Percentiles rank a stretch among this genome's conserved stretches.
Conservation (phyloP, 2,329 filamentous ascomycete genomes). For the Mycocentrospora acerina region DNA sequence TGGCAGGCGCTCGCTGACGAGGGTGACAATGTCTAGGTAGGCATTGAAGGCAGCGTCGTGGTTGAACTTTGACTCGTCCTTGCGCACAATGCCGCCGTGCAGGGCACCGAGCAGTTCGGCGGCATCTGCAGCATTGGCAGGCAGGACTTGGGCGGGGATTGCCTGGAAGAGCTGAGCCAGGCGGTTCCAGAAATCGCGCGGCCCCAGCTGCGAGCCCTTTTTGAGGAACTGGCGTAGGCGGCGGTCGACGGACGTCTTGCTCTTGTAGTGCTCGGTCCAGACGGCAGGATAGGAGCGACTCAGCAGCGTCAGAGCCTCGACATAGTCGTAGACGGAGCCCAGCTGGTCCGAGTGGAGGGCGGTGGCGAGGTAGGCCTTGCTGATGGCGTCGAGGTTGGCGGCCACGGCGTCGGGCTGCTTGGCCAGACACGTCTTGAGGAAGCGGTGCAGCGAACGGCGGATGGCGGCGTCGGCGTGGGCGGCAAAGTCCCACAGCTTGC, state of each 20-base stretch:
- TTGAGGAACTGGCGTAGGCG: slow-evolving; percentile 72
- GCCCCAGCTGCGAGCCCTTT: slow-evolving; percentile 80
- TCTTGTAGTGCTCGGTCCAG: slow-evolving; percentile 69
- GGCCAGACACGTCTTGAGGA: slow-evolving; percentile 55
- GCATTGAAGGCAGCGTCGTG: slow-evolving; percentile 70
- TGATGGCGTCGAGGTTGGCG: slow-evolving; percentile 57
- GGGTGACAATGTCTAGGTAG: slow-evolving; percentile 66
- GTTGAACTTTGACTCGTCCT: slow-evolving; percentile 73
- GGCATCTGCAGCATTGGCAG: slow-evolving; percentile 53
- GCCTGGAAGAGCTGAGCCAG: slow-evolving; percentile 62
- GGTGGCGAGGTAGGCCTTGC: slow-evolving; percentile 71
- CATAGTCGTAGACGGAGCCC: slow-evolving; percentile 71
- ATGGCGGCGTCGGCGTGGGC: slow-evolving; percentile 59
- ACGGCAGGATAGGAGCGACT: slow-evolving; percentile 66
- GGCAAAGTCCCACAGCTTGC: slow-evolving; percentile 61
- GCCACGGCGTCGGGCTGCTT: slow-evolving; percentile 47
- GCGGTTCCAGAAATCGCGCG: slow-evolving; percentile 70
- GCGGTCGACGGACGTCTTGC: slow-evolving; percentile 57
- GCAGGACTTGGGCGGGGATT: slow-evolving; percentile 61
- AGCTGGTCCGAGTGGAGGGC: slow-evolving; percentile 71
- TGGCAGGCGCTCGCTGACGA: slow-evolving; percentile 44
- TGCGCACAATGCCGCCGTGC: slow-evolving; percentile 68
- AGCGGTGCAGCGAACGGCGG: slow-evolving; percentile 58
- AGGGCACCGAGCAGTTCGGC: slow-evolving; percentile 66
- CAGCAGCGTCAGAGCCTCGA: slow-evolving; percentile 66